A percentile compares a stretch with the other conserved stretches of the same genome.
These are phyloP conservation scores for Miamiensis avidus DNA, from an alignment of 169 alveolate genomes.

Conservation along the genomic window DNA sequence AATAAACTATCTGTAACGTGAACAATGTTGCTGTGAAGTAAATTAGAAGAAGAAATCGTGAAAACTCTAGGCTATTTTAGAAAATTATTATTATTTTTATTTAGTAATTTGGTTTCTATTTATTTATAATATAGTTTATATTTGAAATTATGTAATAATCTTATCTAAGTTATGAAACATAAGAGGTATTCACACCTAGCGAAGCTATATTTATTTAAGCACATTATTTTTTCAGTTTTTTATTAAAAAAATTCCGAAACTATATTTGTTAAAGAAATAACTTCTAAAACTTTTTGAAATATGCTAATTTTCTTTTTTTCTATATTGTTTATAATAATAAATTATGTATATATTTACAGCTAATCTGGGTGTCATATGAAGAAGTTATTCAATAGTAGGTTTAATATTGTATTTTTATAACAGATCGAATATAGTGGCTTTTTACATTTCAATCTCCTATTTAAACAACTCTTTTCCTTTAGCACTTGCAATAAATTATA, in stretches of 20 bases:
- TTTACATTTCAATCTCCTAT: constrained; percentile 20
- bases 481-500: constrained; percentile 24
- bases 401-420: constrained; percentile 25
- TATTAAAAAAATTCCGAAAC: too few species aligned
- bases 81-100: too few species aligned
- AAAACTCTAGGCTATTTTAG: constrained; percentile 55
- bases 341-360: not conserved
- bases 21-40: constrained; percentile 37
- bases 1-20: constrained; percentile 56
- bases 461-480: constrained; percentile 38
- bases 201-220: not conserved
- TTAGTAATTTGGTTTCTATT: too few species aligned
- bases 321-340: too few species aligned
- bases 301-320: not conserved
- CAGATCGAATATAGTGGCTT: constrained; percentile 40
- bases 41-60: constrained; percentile 62
- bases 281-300: not conserved
- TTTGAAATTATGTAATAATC: not conserved
- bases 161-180: not conserved
- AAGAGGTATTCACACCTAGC: not conserved
- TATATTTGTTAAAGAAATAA: not conserved
- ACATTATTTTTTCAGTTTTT: not conserved
- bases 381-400: constrained; percentile 40
- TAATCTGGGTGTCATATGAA: constrained; percentile 40
- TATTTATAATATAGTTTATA: too few species aligned